phyloP scores from a whole-genome alignment of 352 stramenopile genomes.

The Pythium diclinum region DNA sequence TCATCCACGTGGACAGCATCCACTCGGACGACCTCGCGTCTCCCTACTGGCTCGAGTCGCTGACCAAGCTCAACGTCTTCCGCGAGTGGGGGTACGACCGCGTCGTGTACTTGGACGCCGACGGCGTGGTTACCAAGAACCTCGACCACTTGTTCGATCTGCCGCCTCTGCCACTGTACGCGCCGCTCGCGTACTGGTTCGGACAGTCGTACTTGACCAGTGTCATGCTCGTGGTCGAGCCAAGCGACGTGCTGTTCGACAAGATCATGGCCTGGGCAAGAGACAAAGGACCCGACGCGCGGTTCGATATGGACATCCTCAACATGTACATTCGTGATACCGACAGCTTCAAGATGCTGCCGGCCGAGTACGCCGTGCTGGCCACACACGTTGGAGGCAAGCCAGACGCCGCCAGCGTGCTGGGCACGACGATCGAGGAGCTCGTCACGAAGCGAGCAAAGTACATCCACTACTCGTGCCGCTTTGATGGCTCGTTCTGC shows the following conservation, averaged over 20 bases:
- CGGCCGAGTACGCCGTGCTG: neutral
- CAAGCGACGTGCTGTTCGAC: neutral
- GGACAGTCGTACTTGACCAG: neutral
- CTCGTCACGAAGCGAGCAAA: neutral
- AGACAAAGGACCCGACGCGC: neutral
- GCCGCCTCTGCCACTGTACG: neutral
- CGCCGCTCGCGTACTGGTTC: neutral
- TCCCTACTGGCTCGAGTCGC: constrained; percentile 22
- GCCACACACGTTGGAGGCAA: neutral
- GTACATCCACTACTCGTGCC: too few relatives aligned
- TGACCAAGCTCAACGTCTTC: constrained; percentile 37
- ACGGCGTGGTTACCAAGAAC: neutral
- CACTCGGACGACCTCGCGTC: constrained; percentile 7
- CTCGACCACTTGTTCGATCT: neutral
- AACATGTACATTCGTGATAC: neutral
- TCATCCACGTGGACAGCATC: constrained; percentile 25
- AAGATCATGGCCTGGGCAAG: neutral
- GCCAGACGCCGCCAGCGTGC: neutral
- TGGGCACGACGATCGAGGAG: neutral
- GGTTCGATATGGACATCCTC: neutral
- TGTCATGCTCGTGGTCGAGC: neutral
- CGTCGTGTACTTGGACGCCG: constrained; percentile 33
- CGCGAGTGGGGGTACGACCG: constrained; percentile 36
- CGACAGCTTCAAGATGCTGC: neutral
- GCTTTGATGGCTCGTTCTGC: too few relatives aligned